phyloP scores from a whole-genome alignment of 2,329 filamentous ascomycete species.

The Monilinia laxa region DNA sequence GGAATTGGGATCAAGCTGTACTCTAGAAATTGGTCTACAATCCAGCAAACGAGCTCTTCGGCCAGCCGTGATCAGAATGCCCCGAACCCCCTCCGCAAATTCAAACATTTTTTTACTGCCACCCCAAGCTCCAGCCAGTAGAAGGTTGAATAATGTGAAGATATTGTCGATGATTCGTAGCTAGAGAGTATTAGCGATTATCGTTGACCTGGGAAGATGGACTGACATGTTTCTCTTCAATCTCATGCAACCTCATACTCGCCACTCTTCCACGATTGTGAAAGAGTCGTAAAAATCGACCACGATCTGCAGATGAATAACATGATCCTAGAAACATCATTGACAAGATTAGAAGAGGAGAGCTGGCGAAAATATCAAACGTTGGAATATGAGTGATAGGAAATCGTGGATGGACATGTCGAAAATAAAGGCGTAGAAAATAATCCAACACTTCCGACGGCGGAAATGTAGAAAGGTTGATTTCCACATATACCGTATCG shows the following conservation, averaged over 20 bases:
- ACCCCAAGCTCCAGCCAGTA: conserved; percentile 37
- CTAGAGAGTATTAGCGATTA: conserved; percentile 27
- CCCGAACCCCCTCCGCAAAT: conserved; percentile 36
- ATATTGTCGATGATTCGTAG: conserved; percentile 35
- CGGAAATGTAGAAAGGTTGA: conserved; percentile 34
- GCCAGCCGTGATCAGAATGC: conserved; percentile 35
- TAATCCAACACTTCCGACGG: conserved; percentile 35
- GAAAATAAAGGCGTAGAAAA: conserved; percentile 36
- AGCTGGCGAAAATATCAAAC: conserved; percentile 34
- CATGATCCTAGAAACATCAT: conserved; percentile 40
- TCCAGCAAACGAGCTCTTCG: conserved; percentile 36
- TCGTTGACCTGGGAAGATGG: too few species aligned
- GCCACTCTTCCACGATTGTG: conserved; percentile 35
- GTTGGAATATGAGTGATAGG: conserved; percentile 37
- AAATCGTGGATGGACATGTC: conserved; percentile 36
- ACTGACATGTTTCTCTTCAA: conserved; percentile 36
- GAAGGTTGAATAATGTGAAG: conserved; percentile 36
- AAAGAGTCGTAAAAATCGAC: conserved; percentile 35
- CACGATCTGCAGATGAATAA: conserved; percentile 35
- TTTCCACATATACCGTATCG: conserved; percentile 25
- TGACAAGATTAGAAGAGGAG: conserved; percentile 33
- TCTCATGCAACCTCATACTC: conserved; percentile 30
- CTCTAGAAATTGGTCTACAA: conserved; percentile 31
- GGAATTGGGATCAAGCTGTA: conserved; percentile 28
- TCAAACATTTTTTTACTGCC: conserved; percentile 37